Base-by-base conservation (phyloP, 768 basidiomycete genomes). In the Daedalea quercina region DNA sequence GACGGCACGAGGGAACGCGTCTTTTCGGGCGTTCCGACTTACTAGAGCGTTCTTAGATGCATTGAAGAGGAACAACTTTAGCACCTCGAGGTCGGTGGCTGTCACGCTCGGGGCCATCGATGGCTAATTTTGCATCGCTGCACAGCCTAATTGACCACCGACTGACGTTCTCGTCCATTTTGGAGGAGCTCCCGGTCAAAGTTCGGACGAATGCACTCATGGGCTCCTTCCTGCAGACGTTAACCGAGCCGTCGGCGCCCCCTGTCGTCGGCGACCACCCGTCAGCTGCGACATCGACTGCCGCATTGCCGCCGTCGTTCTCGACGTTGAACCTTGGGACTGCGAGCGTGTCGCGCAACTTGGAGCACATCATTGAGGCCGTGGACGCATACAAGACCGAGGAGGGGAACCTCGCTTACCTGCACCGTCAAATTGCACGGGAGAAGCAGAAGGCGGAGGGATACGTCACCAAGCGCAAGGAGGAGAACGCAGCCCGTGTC, bases 341-440 rank as follows among this genome's bases (percentile, higher is more conserved):
- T 24, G 73, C 77, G 3, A 80, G 85, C 8, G 73, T 90, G 47
- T 82, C 87, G 50, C 78, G 78, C 65, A 89, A 89, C 66, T 70
- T 95, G 57, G 89, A 91, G 72, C 81, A 86, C 67, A 82, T 94
- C 47, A 82, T 90, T 55, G 91, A 95, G 67, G 82, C 86, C 0
- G 74, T 95, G 54, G 90, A 93, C 70, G 79, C 73, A 60, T 91
- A 93, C 71, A 82, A 85, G 62, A 90, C 88, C 51, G 94, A 96
- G 69, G 90, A 94, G 63, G 89, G 90, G 47, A 95, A 95, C 69
- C 78, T 94, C 58, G 92, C 87, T 50, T 96, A 92, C 74, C 73
- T 91, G 59, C 76, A 77, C 43, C 84, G 94, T 51, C 93, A 94
- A 67, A 94, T 94, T 63, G 85, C 85, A 26, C 80, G 94, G 26